phyloP scores from a whole-genome alignment of 1,284 basidiomycete genomes.

The Cryptococcus sp. region DNA sequence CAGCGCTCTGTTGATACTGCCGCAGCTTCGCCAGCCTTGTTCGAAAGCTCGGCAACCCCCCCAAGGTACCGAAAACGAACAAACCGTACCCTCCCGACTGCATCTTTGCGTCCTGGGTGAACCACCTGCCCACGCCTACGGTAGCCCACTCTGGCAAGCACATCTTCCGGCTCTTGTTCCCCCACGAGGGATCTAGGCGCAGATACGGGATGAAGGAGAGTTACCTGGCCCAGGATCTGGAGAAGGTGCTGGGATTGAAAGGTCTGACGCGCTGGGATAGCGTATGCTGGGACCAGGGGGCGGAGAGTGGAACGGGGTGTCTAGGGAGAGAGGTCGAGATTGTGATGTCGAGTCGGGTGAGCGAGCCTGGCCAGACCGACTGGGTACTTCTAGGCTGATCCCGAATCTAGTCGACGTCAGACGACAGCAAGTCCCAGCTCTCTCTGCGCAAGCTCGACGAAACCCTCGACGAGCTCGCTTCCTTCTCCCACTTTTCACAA shows the following conservation, averaged over 20 bases:
- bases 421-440: conserved; percentile 19
- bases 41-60: conserved; percentile 37
- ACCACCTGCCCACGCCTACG: conserved; percentile 28
- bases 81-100: conserved; percentile 13
- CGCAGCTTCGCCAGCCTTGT: conserved; percentile 36
- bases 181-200: conserved; percentile 66
- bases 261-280: conserved; percentile 57
- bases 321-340: conserved; percentile 63
- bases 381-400: background rate
- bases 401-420: background rate
- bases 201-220: conserved; percentile 72
- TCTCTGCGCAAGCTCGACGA: conserved; percentile 56
- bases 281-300: conserved; percentile 21
- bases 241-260: conserved; percentile 54
- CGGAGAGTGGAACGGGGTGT: conserved; percentile 57
- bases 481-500: conserved; percentile 63
- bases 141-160: conserved; percentile 34
- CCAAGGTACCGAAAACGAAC: conserved; percentile 7
- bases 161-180: conserved; percentile 72
- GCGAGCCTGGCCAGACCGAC: conserved; percentile 45
- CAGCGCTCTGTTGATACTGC: background rate
- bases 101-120: conserved; percentile 43
- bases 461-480: conserved; percentile 69
- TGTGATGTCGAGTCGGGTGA: conserved; percentile 48
- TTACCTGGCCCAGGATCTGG: conserved; percentile 59